A percentile compares a stretch with the other conserved stretches of the same genome.
phyloP scores from a whole-genome alignment of 2,329 filamentous ascomycete species.

The Claviceps purpurea region DNA sequence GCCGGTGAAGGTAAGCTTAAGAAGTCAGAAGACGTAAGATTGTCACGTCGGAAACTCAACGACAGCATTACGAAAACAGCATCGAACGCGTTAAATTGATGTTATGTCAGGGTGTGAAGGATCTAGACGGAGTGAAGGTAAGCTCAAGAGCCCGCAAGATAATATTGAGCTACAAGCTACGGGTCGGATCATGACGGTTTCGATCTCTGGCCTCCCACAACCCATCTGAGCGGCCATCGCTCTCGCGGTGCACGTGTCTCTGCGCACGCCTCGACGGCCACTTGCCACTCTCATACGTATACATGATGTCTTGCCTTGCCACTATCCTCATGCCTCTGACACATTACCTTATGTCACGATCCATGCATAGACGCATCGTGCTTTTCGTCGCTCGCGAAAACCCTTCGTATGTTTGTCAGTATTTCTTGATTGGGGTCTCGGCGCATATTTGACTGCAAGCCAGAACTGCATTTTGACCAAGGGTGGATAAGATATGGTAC shows the following conservation, averaged over 20 bases:
- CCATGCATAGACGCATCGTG: slow-evolving; percentile 35
- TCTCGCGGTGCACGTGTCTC: no score
- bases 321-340: no score
- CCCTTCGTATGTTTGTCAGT: slow-evolving; percentile 19
- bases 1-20: background rate
- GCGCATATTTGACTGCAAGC: background rate
- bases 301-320: no score
- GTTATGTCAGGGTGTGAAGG: background rate
- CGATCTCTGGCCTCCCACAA: no score
- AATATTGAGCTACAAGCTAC: no score
- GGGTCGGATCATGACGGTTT: no score
- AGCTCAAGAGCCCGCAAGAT: no score
- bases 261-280: no score
- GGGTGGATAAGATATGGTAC: slow-evolving; percentile 8
- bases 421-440: background rate
- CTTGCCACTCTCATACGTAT: no score
- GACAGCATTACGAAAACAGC: background rate
- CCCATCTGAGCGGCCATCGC: no score
- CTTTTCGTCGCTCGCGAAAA: slow-evolving; percentile 42
- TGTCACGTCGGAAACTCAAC: background rate
- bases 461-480: background rate
- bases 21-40: background rate
- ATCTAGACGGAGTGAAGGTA: no score
- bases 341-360: background rate
- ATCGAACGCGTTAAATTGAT: background rate